Conservation (phyloP, 345 rosid species). For the Salix suchowensis region DNA sequence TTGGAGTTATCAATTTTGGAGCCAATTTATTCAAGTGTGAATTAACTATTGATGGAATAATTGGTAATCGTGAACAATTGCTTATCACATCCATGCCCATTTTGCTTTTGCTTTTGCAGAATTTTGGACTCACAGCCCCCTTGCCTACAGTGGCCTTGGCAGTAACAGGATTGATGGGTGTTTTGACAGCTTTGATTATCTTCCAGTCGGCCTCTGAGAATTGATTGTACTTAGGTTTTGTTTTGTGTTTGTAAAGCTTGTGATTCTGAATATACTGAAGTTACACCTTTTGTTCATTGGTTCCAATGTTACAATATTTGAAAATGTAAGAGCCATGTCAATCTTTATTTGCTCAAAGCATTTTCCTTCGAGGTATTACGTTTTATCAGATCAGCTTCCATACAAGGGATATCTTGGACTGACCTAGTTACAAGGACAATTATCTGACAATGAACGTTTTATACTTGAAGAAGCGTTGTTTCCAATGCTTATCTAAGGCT, state of each 20-base stretch:
- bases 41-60: neutral
- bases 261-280: neutral
- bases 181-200: conserved; percentile 74
- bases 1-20: neutral
- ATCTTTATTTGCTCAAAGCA: conserved; percentile 3
- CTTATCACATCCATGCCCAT: neutral
- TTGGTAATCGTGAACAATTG: neutral
- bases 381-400: neutral
- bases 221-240: conserved; percentile 24
- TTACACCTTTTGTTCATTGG: conserved; percentile 10
- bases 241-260: conserved; percentile 19
- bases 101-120: conserved; percentile 42
- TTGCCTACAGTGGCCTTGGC: conserved; percentile 85
- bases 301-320: neutral
- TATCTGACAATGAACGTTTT: neutral
- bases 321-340: conserved; percentile 4
- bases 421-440: neutral
- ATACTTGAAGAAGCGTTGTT: neutral
- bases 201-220: conserved; percentile 80
- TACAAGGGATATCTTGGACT: neutral
- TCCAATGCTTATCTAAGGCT: neutral
- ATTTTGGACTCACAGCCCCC: conserved; percentile 73
- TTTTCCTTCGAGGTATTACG: neutral
- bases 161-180: conserved; percentile 71
- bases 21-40: neutral